Evolutionary conservation across 306 rosid species (phyloP).

Genomic region (Spatholobus suberectus): DNA sequence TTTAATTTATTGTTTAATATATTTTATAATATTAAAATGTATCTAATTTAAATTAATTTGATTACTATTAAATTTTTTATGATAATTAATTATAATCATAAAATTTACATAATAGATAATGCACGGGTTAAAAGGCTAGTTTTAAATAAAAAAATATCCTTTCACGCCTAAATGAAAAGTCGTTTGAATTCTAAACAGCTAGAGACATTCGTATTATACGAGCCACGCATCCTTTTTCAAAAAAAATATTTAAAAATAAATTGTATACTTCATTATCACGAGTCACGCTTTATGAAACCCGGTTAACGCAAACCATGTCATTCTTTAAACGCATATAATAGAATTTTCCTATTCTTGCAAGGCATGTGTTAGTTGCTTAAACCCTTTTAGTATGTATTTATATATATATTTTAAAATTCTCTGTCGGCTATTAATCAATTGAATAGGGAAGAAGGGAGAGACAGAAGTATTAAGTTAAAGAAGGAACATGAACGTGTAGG

Average conservation of each 20-base stretch:
- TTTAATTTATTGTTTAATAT: too few species aligned
- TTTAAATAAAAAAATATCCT: not conserved
- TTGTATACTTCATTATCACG: not conserved
- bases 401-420: not conserved
- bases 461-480: not conserved
- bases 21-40: too few species aligned
- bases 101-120: too few species aligned
- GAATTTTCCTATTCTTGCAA: not conserved
- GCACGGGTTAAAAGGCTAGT: too few species aligned
- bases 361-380: slow-evolving; percentile 41
- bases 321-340: not conserved
- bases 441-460: not conserved
- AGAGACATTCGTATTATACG: not conserved
- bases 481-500: slow-evolving; percentile 37
- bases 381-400: not conserved
- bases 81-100: too few species aligned
- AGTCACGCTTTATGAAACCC: not conserved
- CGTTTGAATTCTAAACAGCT: not conserved
- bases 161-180: not conserved
- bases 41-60: too few species aligned
- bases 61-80: too few species aligned
- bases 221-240: not conserved
- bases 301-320: not conserved
- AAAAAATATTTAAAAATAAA: too few species aligned
- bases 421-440: slow-evolving; percentile 27